phyloP scores from a whole-genome alignment of 1,139 yeast genomes.

The Suhomyces bokatorum region DNA sequence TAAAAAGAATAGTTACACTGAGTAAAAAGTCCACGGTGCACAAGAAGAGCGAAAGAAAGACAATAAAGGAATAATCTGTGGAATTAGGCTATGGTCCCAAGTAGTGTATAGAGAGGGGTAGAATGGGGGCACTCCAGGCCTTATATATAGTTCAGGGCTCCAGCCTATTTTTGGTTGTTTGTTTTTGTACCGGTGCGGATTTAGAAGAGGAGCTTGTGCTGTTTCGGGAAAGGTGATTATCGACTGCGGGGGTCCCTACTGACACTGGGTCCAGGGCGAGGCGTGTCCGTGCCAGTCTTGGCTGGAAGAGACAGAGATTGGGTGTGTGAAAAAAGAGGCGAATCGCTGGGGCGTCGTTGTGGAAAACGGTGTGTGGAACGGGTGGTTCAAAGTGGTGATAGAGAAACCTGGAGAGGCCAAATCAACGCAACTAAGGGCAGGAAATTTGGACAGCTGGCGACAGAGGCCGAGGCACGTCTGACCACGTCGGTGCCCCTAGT shows the following conservation, averaged over 20 bases:
- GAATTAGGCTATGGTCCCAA: not conserved
- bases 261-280: not conserved
- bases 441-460: no score
- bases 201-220: conserved; percentile 5
- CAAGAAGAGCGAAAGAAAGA: conserved; percentile 1
- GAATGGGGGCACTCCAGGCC: conserved; percentile 2
- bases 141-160: conserved; percentile 5
- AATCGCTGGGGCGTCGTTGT: not conserved
- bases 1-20: not conserved
- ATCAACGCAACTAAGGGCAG: no score
- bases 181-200: conserved; percentile 10
- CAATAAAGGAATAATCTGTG: not conserved
- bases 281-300: not conserved
- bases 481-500: not conserved
- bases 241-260: not conserved
- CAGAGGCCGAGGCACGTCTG: no score
- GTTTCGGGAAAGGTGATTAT: conserved; percentile 8
- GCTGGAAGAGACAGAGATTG: not conserved
- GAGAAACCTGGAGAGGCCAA: no score
- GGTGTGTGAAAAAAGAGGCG: not conserved
- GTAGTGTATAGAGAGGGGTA: conserved; percentile 2
- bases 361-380: no score
- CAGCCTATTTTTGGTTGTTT: conserved; percentile 13
- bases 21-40: not conserved
- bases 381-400: no score